These are phyloP conservation scores for Diaporthe vaccinii DNA, from an alignment of 2,329 filamentous ascomycete genomes.

Conservation along the genomic window DNA sequence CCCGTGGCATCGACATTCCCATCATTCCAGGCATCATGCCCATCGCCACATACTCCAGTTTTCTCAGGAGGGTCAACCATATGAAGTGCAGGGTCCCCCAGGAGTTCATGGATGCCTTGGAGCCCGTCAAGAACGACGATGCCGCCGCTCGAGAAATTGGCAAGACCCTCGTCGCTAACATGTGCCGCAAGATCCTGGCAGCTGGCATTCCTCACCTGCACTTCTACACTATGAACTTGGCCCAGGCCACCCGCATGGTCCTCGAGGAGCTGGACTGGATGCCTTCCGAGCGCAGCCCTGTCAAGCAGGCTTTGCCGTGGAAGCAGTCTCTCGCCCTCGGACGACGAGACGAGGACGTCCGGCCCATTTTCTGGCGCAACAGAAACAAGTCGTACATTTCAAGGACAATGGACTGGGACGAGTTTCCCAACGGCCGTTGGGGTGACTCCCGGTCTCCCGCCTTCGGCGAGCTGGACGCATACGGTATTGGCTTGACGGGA, in stretches of 20 bases:
- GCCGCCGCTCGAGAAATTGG: constrained; percentile 91
- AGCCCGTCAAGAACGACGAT: constrained; percentile 97
- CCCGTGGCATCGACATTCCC: constrained; percentile 77
- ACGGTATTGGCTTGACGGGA: constrained; percentile 92
- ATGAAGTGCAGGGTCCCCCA: constrained; percentile 88
- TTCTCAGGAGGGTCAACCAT: constrained; percentile 90
- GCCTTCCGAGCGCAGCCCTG: constrained; percentile 81
- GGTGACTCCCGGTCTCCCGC: constrained; percentile 96
- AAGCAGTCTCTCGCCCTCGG: constrained; percentile 92
- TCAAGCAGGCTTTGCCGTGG: constrained; percentile 95
- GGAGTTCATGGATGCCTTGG: constrained; percentile 83
- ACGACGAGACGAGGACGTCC: constrained; percentile 92
- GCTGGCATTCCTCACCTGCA: constrained; percentile 90
- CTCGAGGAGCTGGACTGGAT: constrained; percentile 89
- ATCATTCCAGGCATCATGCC: constrained; percentile 94
- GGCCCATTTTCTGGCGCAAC: constrained; percentile 99
- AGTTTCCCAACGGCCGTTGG: constrained; percentile 99
- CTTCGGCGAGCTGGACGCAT: constrained; percentile 94
- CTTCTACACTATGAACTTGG: constrained; percentile 99
- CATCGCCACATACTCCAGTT: constrained; percentile 95
- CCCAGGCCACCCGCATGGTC: constrained; percentile 92
- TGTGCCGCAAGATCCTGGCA: constrained; percentile 88
- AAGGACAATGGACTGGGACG: constrained; percentile 98
- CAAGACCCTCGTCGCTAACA: constrained; percentile 85
- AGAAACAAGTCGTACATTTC: constrained; percentile 95